Base-by-base conservation (phyloP, 371 early-diverging fungal species). In the Saksenaea vasiformis region DNA sequence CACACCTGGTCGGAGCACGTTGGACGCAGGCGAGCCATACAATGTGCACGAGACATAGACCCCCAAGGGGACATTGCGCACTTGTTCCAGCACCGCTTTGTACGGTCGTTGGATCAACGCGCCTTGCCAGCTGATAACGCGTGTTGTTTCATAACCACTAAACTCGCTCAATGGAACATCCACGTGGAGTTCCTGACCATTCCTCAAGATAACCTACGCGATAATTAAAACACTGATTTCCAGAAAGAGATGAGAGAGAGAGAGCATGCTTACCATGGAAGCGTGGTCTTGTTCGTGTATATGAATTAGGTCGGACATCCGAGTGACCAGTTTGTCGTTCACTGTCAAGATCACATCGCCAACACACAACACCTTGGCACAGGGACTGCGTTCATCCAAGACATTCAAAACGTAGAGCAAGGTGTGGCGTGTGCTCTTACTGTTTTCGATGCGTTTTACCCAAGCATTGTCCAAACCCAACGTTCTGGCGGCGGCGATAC, bases 281-380 rank as follows among this genome's bases (percentile, higher is more conserved):
- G 22, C 51, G 24, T 22, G 17, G 37, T 66, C 65, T 15, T 68
- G 53, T 37, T 72, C 66, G 10, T 72, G 69, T 5, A 78, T 64
- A 27, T 70, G 68, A 37, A 68, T 77, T 60, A 96, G 68, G 61
- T 94, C 90, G 24, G 75, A 71, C 80, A 95, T 87, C 5, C 90
- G 76, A 7, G 89, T 90, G 1, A 93, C 87, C 14, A 85, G 68
- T 14, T 79, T 62, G 22, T 91, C 92, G 56, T 93, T 80, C 34
- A 93, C 76, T 37, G 88, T 85, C n/a, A 96, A 75, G n/a, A 97
- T 80, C 27, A 96, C 74, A 69, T 97, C 98, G 35, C 95, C 92
- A 0, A 92, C 93, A 65, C 87, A 77, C 59, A 91, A 68, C 5
- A 87, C 78, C 62, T 76, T 72, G 24, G 88, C 81, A 0, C 88